Evolutionary conservation across 75 land plant species (phyloP).

Genomic region (Cunninghamia lanceolata): DNA sequence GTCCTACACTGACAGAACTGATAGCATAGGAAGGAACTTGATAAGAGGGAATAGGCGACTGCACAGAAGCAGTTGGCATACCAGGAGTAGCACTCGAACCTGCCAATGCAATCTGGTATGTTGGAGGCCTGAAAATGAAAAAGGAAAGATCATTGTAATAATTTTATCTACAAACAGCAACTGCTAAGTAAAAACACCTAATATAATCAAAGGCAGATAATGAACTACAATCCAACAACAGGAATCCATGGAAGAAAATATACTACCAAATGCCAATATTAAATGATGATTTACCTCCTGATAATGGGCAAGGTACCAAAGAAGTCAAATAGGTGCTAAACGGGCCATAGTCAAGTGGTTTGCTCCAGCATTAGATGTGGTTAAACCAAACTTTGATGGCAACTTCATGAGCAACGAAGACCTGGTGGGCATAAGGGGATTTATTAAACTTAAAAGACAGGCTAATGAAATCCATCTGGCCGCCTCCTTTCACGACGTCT

Average conservation of each 20-base stretch:
- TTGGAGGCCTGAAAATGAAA: constrained; percentile 18
- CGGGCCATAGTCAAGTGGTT: too few species aligned
- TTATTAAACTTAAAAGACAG: too few species aligned
- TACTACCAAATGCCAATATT: not conserved
- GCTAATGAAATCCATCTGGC: too few species aligned
- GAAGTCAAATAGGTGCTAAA: too few species aligned
- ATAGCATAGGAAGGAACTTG: constrained; percentile 14
- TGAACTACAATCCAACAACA: not conserved
- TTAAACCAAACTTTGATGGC: too few species aligned
- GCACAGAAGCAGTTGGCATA: constrained; percentile 1
- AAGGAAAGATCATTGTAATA: not conserved
- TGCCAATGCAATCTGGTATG: constrained; percentile 14
- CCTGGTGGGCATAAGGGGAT: too few species aligned
- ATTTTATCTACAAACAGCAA: not conserved
- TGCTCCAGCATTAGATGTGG: too few species aligned
- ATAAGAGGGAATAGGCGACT: not conserved
- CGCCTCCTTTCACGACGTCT: too few species aligned
- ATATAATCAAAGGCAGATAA: not conserved
- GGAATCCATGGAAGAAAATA: not conserved
- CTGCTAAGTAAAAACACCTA: not conserved
- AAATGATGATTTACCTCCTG: too few species aligned
- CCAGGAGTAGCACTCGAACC: not conserved
- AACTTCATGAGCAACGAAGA: too few species aligned
- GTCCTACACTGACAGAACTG: not conserved
- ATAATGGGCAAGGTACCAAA: too few species aligned